Evolutionary conservation across 202 grass and related monocot genomes (phyloP).

Genomic region (Brachypodium distachyon): DNA sequence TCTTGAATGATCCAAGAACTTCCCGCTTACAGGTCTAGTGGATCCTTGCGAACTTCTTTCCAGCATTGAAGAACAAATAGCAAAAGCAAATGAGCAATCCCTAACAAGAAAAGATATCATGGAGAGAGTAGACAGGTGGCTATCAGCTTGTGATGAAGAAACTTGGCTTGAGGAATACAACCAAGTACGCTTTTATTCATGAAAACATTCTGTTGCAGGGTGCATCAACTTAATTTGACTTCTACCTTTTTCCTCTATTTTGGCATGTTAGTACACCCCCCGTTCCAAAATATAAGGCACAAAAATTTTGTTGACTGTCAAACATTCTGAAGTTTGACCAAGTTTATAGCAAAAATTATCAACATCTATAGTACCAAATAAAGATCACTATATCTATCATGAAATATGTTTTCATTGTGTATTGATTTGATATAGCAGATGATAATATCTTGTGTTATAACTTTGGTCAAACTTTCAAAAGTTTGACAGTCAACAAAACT

Average conservation of each 20-base stretch:
- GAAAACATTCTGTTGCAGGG: neutral
- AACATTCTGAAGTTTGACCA: no score
- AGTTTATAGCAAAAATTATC: no score
- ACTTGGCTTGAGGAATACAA: constrained; percentile 96
- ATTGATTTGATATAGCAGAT: no score
- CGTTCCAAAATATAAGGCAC: no score
- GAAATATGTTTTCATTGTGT: no score
- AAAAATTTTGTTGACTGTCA: no score
- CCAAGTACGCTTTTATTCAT: constrained; percentile 35
- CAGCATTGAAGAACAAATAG: constrained; percentile 76
- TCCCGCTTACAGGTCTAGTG: constrained; percentile 56
- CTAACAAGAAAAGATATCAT: constrained; percentile 76
- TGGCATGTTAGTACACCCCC: constrained; percentile 19
- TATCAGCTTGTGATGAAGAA: constrained; percentile 84
- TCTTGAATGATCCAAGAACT: constrained; percentile 17
- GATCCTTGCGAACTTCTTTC: constrained; percentile 78
- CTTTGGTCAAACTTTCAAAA: no score
- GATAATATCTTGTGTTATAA: no score
- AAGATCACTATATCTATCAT: no score
- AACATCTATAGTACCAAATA: no score
- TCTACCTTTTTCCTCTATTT: neutral
- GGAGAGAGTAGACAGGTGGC: constrained; percentile 79
- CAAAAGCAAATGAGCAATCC: constrained; percentile 66
- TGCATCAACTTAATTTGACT: neutral
- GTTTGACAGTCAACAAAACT: no score